phyloP scores from a whole-genome alignment of 257 asterid genomes.

The Gentiana straminea region DNA sequence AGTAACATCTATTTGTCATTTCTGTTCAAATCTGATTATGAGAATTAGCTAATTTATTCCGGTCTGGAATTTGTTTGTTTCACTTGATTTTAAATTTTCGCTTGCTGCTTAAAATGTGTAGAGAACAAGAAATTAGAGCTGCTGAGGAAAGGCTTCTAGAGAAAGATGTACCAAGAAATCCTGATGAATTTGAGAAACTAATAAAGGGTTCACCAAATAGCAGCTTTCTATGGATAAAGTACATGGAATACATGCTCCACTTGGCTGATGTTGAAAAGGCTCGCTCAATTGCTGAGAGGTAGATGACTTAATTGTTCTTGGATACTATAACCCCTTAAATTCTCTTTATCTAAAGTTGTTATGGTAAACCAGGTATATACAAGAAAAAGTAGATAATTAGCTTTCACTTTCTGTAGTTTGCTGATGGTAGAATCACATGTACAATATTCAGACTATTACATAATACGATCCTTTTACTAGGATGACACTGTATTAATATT shows the following conservation, averaged over 20 bases:
- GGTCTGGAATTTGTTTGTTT: neutral
- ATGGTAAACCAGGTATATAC: neutral
- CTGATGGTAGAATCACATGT: no score
- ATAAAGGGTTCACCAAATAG: slow-evolving; percentile 70
- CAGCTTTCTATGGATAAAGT: slow-evolving; percentile 87
- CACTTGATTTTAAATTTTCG: neutral
- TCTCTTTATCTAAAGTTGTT: neutral
- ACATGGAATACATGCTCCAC: slow-evolving; percentile 81
- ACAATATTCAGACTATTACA: no score
- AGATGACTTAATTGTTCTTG: neutral
- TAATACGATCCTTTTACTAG: no score
- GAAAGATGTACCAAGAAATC: slow-evolving; percentile 62
- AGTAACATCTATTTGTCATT: neutral
- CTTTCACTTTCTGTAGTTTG: neutral
- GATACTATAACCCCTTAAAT: no score
- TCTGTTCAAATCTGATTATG: neutral
- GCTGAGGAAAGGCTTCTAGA: slow-evolving; percentile 85
- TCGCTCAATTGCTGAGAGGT: slow-evolving; percentile 90
- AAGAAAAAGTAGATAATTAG: neutral
- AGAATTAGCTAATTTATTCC: neutral
- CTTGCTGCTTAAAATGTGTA: slow-evolving; percentile 14
- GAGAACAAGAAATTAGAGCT: slow-evolving; percentile 87
- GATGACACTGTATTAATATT: no score
- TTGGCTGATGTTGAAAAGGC: slow-evolving; percentile 86
- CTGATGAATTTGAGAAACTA: slow-evolving; percentile 89